Percentiles rank a stretch among this genome's conserved stretches.
These are phyloP conservation scores for Carex littledalei DNA, from an alignment of 176 grass and related monocot genomes.

Conservation along the genomic window DNA sequence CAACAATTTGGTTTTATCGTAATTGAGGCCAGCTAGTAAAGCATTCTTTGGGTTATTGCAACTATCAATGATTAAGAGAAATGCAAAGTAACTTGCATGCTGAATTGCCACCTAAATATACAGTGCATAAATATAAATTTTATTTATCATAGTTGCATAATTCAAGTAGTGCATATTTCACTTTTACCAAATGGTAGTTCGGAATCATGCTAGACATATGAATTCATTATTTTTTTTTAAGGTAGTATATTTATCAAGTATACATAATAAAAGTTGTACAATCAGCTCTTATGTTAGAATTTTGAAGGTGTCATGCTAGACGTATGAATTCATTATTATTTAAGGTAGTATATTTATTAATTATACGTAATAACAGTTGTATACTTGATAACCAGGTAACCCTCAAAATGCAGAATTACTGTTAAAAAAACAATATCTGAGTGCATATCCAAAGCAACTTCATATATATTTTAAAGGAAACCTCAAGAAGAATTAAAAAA, in stretches of 20 bases:
- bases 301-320: neutral
- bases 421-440: neutral
- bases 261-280: neutral
- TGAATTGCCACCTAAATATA: neutral
- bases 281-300: neutral
- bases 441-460: neutral
- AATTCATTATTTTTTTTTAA: neutral
- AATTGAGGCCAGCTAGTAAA: neutral
- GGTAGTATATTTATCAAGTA: neutral
- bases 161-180: neutral
- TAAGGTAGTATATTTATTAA: no score
- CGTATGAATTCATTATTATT: no score
- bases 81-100: neutral
- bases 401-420: neutral
- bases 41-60: neutral
- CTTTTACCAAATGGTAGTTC: neutral
- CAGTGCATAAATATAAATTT: neutral
- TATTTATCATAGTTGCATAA: neutral
- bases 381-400: no score
- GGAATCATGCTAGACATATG: neutral
- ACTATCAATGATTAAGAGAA: neutral
- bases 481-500: neutral
- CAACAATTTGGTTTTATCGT: neutral
- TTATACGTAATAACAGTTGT: no score
- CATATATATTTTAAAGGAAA: neutral